Evolutionary conservation across 345 rosid species (phyloP).

Genomic region (Eucalyptus tenuipes): DNA sequence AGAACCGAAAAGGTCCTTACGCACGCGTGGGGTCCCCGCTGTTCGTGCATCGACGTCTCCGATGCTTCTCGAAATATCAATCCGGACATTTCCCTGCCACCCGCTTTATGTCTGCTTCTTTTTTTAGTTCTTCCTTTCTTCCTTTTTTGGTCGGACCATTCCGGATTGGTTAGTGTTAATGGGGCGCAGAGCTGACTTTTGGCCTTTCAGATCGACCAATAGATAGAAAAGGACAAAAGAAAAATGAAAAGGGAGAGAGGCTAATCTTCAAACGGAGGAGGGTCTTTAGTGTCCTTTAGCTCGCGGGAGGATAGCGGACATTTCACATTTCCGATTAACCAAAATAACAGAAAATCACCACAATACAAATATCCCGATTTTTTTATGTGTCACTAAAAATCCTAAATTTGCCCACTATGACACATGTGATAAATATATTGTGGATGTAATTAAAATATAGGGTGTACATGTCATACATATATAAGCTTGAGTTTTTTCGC

Average conservation of each 20-base stretch:
- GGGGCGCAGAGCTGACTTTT: not conserved
- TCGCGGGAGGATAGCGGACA: not conserved
- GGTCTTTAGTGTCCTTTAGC: rapidly evolving
- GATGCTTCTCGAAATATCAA: not conserved
- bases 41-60: not conserved
- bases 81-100: not conserved
- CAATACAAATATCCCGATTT: not conserved
- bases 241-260: no score
- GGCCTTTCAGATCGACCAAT: not conserved
- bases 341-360: no score
- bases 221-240: not conserved
- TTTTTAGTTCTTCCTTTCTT: no score
- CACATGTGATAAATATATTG: no score
- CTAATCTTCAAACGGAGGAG: not conserved
- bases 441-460: not conserved
- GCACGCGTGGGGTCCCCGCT: not conserved
- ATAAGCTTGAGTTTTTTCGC: no score
- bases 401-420: rapidly evolving
- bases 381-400: not conserved
- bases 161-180: not conserved
- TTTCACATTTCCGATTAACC: not conserved
- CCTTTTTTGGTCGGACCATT: not conserved
- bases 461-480: not conserved
- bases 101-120: not conserved
- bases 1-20: not conserved